Percentiles rank a stretch among this genome's conserved stretches.
Evolutionary conservation across 1,284 basidiomycete genomes (phyloP).

Genomic region (Sporisorium reilianum): DNA sequence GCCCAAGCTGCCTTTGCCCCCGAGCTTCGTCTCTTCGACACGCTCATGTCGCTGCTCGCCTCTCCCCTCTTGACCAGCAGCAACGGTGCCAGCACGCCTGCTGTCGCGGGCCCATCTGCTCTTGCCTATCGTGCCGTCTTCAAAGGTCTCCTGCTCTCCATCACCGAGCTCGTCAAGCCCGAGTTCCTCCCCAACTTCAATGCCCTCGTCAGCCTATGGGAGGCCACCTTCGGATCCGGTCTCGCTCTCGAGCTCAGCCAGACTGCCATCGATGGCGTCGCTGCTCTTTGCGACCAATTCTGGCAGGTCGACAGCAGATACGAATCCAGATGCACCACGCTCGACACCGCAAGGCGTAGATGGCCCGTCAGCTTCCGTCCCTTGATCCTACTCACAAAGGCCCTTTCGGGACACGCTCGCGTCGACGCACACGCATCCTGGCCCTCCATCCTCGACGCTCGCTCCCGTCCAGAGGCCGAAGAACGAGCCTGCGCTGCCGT

Average conservation of each 20-base stretch:
- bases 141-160: constrained; percentile 77
- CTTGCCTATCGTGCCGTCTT: constrained; percentile 84
- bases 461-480: constrained; percentile 30
- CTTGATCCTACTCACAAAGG: constrained; percentile 79
- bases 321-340: constrained; percentile 75
- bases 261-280: constrained; percentile 74
- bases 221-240: constrained; percentile 78
- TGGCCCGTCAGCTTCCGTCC: constrained; percentile 83
- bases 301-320: constrained; percentile 79
- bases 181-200: constrained; percentile 75
- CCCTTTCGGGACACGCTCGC: constrained; percentile 75
- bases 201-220: constrained; percentile 80
- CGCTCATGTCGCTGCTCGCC: constrained; percentile 58
- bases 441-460: constrained; percentile 38
- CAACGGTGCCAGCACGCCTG: constrained; percentile 57
- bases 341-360: constrained; percentile 81
- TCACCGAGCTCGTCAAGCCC: constrained; percentile 79
- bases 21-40: constrained; percentile 61
- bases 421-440: constrained; percentile 43
- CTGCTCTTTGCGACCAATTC: constrained; percentile 80
- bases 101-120: constrained; percentile 81
- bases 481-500: constrained; percentile 75
- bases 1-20: constrained; percentile 68
- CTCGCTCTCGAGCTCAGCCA: constrained; percentile 43
- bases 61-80: constrained; percentile 65